These are phyloP conservation scores for Emergomyces pasteurianus DNA, from an alignment of 2,329 filamentous ascomycete species.

Conservation along the genomic window DNA sequence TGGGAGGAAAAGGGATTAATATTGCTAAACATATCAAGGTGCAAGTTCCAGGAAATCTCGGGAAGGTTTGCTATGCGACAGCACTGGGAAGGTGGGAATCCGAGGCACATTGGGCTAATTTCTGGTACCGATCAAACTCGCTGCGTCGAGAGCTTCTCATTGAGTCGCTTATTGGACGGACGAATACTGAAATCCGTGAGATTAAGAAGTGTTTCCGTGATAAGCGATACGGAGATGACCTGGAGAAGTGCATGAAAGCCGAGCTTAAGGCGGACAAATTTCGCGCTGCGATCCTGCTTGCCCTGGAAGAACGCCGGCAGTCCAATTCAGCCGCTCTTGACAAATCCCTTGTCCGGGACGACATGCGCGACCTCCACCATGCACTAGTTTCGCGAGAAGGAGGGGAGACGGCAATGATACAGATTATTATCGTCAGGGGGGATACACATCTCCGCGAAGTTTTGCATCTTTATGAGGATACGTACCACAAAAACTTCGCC, in stretches of 20 bases:
- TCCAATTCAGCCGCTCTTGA: slow-evolving; percentile 63
- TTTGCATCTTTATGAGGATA: slow-evolving; percentile 60
- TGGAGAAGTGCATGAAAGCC: slow-evolving; percentile 76
- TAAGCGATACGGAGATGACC: slow-evolving; percentile 75
- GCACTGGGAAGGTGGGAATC: slow-evolving; percentile 83
- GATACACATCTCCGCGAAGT: slow-evolving; percentile 74
- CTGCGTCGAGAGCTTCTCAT: slow-evolving; percentile 81
- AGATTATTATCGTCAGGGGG: slow-evolving; percentile 67
- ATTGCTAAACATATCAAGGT: slow-evolving; percentile 41
- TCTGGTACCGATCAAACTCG: slow-evolving; percentile 86
- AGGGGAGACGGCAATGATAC: slow-evolving; percentile 77
- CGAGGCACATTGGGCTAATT: slow-evolving; percentile 96
- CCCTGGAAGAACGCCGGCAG: slow-evolving; percentile 71
- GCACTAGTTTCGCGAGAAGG: slow-evolving; percentile 61
- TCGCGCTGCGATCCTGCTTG: slow-evolving; percentile 72
- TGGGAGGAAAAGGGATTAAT: slow-evolving; percentile 37
- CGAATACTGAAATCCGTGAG: slow-evolving; percentile 70
- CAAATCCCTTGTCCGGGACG: slow-evolving; percentile 50
- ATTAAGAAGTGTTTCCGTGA: slow-evolving; percentile 87
- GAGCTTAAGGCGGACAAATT: slow-evolving; percentile 96
- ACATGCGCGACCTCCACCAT: slow-evolving; percentile 60
- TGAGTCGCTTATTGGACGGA: slow-evolving; percentile 80
- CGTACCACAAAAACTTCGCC: slow-evolving; percentile 70
- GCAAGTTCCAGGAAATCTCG: slow-evolving; percentile 48
- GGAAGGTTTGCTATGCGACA: slow-evolving; percentile 83